These are phyloP conservation scores for Boletus tylopilopsis DNA, from an alignment of 768 basidiomycete genomes.

Conservation along the genomic window DNA sequence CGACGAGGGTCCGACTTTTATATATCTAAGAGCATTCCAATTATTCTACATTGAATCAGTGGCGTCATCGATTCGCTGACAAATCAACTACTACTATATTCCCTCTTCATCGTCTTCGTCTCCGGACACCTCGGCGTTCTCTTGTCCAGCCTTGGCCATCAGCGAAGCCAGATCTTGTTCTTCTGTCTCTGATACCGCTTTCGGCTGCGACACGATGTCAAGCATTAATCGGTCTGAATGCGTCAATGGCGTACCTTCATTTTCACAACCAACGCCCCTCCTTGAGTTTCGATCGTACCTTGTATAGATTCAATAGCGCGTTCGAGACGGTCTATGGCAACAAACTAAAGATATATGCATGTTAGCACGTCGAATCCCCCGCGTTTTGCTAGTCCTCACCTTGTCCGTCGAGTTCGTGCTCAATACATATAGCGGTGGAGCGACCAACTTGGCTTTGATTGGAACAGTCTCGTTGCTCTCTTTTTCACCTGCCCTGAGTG, in stretches of 20 bases:
- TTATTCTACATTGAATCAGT: too few species aligned
- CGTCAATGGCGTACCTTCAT: slow-evolving; percentile 68
- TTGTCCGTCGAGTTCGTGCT: slow-evolving; percentile 98
- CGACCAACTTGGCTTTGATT: slow-evolving; percentile 95
- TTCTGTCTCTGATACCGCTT: slow-evolving; percentile 96
- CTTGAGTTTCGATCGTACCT: slow-evolving; percentile 74
- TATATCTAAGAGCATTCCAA: slow-evolving; percentile 17
- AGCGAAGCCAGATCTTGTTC: slow-evolving; percentile 96
- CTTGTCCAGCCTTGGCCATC: slow-evolving; percentile 91
- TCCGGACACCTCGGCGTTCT: slow-evolving; percentile 95
- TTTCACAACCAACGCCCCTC: slow-evolving; percentile 86
- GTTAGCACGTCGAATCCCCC: neutral
- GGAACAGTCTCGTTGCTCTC: slow-evolving; percentile 88
- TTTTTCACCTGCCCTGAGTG: slow-evolving; percentile 83
- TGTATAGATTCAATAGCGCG: slow-evolving; percentile 92
- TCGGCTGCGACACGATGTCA: slow-evolving; percentile 60
- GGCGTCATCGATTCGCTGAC: too few species aligned
- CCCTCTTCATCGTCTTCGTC: slow-evolving; percentile 83
- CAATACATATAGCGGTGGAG: slow-evolving; percentile 93
- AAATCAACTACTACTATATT: slow-evolving; percentile 5
- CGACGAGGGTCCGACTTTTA: slow-evolving; percentile 14
- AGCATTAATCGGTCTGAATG: neutral
- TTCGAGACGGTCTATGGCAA: slow-evolving; percentile 90
- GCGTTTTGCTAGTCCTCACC: slow-evolving; percentile 34
- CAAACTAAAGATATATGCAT: slow-evolving; percentile 44